Evolutionary conservation across 1,284 basidiomycete genomes (phyloP), one percentile per base, ranked within the genome.

Genomic region (Ceratobasidium sp.): DNA sequence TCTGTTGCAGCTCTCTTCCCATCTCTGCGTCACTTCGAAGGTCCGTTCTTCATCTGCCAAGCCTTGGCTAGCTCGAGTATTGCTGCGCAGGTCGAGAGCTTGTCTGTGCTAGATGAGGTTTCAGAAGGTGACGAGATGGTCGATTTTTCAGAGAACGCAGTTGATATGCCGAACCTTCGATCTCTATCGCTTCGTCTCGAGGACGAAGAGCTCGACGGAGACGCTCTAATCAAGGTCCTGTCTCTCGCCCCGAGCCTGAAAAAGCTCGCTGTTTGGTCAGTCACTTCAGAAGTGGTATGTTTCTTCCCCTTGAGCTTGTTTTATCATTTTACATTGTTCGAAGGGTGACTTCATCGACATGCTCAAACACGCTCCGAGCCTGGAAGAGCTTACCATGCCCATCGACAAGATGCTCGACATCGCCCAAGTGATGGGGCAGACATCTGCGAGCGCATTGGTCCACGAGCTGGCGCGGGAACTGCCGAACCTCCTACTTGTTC

Each of bases 21-120:
- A 40, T 42, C 69, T 23, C 44, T 71, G 15, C 54, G 56, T 44
- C 42, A 59, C 28, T 71, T 71, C 57, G 69, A 71, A 48, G 69
- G 69, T 26, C 69, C 69, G 26, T 33, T 52, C n/a, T 71, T 71
- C 26, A 46, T 71, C n/a, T 70, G 50, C 52, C 48, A 57, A 42
- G 52, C 68, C 3, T 48, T 70, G 12, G 50, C 52, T 23, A 15
- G 52, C 13, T 70, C 68, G 52, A 40, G 40, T n/a, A 20, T 70
- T 15, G 48, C 68, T 17, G 15, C 40, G 15, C 52, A 70, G 33
- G 15, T 70, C 23, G 52, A 70, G 44, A 70, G 68, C 68, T 70
- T 70, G 26, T 54, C 50, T 20, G 33, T 40, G 20, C 50, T 70
- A 10, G 68, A 70, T 28, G 4, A 50, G 33, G 13, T 28, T 15